Evolutionary conservation across 2,329 filamentous ascomycete species (phyloP).

Genomic region (Neonectria ditissima): DNA sequence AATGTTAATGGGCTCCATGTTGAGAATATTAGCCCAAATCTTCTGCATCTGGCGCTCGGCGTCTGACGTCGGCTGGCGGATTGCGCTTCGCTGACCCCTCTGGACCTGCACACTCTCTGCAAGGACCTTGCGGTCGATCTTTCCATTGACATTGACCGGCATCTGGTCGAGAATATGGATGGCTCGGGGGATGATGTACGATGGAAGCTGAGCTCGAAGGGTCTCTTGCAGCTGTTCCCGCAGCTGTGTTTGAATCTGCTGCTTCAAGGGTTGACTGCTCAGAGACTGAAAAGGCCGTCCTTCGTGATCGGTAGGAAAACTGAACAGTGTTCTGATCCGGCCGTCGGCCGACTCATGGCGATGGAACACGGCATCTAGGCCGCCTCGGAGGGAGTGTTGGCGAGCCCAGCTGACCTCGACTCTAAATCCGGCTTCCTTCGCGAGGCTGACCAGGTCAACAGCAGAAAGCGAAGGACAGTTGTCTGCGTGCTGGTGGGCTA

Average conservation of each 20-base stretch:
- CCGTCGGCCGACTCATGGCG: slow-evolving; percentile 46
- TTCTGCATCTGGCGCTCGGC: slow-evolving; percentile 42
- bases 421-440: slow-evolving; percentile 54
- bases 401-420: slow-evolving; percentile 60
- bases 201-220: slow-evolving; percentile 30
- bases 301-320: slow-evolving; percentile 37
- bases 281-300: not conserved
- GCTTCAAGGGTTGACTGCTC: slow-evolving; percentile 9
- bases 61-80: slow-evolving; percentile 8
- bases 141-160: not conserved
- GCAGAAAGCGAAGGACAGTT: slow-evolving; percentile 24
- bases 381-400: slow-evolving; percentile 46
- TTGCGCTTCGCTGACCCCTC: slow-evolving; percentile 2
- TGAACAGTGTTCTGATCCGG: slow-evolving; percentile 29
- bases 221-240: slow-evolving; percentile 6
- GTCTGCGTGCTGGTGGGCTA: slow-evolving; percentile 6
- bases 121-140: slow-evolving; percentile 3
- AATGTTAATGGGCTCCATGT: slow-evolving; percentile 48
- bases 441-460: slow-evolving; percentile 37
- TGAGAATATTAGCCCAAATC: slow-evolving; percentile 54
- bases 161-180: slow-evolving; percentile 30
- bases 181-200: slow-evolving; percentile 43
- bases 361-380: slow-evolving; percentile 48
- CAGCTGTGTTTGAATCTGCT: slow-evolving; percentile 7
- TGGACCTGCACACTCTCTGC: not conserved